A percentile compares a stretch with the other conserved stretches of the same genome.
These are phyloP conservation scores for Geotrichum australiense DNA, from an alignment of 1,139 yeast species.

Conservation along the genomic window DNA sequence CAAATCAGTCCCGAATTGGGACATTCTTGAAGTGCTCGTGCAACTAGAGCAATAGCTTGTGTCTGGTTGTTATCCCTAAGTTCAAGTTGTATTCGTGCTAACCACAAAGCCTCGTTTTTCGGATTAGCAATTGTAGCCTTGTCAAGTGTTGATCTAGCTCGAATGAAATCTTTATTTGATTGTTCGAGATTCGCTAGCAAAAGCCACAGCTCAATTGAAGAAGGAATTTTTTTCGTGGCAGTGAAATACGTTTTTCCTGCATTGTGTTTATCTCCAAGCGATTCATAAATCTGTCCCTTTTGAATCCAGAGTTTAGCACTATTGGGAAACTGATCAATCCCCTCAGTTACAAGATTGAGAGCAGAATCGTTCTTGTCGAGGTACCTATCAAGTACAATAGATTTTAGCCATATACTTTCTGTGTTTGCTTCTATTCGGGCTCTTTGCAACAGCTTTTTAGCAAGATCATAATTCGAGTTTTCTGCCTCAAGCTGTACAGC, in stretches of 20 bases:
- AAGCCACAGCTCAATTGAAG: slow-evolving; percentile 49
- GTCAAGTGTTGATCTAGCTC: slow-evolving; percentile 71
- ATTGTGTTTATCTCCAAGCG: slow-evolving; percentile 30
- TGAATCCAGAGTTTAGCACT: slow-evolving; percentile 51
- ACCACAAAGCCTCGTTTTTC: slow-evolving; percentile 47
- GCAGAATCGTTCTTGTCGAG: slow-evolving; percentile 35
- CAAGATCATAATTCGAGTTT: slow-evolving; percentile 37
- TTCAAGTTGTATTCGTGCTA: slow-evolving; percentile 56
- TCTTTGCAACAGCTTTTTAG: slow-evolving; percentile 40
- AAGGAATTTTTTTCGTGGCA: slow-evolving; percentile 48
- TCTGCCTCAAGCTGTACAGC: slow-evolving; percentile 55
- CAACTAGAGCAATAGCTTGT: slow-evolving; percentile 51
- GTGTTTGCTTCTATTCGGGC: slow-evolving; percentile 36
- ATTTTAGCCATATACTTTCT: slow-evolving; percentile 55
- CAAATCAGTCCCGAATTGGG: slow-evolving; percentile 59
- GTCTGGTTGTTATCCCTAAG: slow-evolving; percentile 40
- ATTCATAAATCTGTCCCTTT: slow-evolving; percentile 47
- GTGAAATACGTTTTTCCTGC: slow-evolving; percentile 46
- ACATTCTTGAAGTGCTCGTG: slow-evolving; percentile 53
- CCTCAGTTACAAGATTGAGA: slow-evolving; percentile 39
- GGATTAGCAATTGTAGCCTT: slow-evolving; percentile 54
- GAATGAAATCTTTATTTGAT: slow-evolving; percentile 38
- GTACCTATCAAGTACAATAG: slow-evolving; percentile 50
- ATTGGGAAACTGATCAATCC: slow-evolving; percentile 42
- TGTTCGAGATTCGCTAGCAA: slow-evolving; percentile 47